Evolutionary conservation across 768 basidiomycete species (phyloP).

Genomic region (Tremella yokohamensis): DNA sequence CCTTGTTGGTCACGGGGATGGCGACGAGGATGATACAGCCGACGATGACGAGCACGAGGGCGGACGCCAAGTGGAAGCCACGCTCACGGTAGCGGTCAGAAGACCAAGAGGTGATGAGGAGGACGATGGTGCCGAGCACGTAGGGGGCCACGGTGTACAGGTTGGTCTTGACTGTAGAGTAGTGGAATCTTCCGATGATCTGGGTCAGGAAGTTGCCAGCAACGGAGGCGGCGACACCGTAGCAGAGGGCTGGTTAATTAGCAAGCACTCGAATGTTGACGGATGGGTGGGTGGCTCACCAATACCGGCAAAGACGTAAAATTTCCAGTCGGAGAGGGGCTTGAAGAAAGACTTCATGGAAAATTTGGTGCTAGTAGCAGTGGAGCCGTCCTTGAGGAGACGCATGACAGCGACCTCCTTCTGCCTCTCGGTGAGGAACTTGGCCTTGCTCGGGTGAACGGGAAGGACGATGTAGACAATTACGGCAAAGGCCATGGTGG

Average conservation of each 20-base stretch:
- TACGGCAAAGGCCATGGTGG: constrained; percentile 51
- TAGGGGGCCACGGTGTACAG: constrained; percentile 61
- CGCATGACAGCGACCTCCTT: constrained; percentile 41
- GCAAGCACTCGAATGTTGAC: constrained; percentile 45
- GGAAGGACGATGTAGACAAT: constrained; percentile 53
- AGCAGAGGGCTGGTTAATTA: constrained; percentile 13
- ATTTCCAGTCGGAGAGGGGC: constrained; percentile 27
- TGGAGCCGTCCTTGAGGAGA: constrained; percentile 57
- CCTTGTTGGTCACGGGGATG: constrained; percentile 10
- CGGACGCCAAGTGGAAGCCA: constrained; percentile 16
- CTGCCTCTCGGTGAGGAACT: constrained; percentile 21
- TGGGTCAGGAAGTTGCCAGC: constrained; percentile 61
- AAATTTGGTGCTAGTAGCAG: constrained; percentile 53
- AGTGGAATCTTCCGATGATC: constrained; percentile 56
- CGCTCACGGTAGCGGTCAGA: constrained; percentile 56
- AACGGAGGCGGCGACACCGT: constrained; percentile 51
- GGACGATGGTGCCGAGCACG: constrained; percentile 55
- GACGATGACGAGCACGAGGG: constrained; percentile 17
- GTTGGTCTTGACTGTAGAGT: constrained; percentile 59
- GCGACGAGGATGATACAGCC: constrained; percentile 44
- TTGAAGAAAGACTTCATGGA: constrained; percentile 20
- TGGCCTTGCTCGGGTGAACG: constrained; percentile 9
- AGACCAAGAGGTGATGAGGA: constrained; percentile 56
- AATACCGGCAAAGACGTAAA: constrained; percentile 27
- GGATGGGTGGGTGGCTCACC: constrained; percentile 30